These are phyloP conservation scores for Apiospora rasikravindrae DNA, from an alignment of 2,329 filamentous ascomycete species.

Conservation along the genomic window DNA sequence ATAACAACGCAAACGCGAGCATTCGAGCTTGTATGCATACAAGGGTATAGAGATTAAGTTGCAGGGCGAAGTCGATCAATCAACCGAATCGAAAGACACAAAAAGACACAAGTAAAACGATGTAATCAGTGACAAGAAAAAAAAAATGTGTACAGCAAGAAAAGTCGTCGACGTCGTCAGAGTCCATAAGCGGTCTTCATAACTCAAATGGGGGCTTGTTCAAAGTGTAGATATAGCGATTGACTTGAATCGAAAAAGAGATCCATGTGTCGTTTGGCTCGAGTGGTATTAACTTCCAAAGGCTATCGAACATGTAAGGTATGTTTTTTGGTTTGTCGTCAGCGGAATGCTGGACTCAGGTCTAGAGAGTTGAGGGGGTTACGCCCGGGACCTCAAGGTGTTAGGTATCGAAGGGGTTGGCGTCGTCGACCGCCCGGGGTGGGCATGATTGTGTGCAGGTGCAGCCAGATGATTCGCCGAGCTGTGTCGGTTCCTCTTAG, in stretches of 20 bases:
- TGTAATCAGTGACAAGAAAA: background rate
- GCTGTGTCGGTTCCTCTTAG: constrained; percentile 51
- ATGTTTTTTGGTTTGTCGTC: background rate
- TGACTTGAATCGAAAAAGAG: constrained; percentile 21
- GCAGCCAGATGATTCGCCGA: constrained; percentile 31
- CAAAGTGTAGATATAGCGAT: constrained; percentile 19
- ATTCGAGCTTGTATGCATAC: constrained; percentile 9
- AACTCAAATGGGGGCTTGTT: constrained; percentile 26
- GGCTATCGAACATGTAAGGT: constrained; percentile 16
- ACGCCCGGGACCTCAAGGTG: constrained; percentile 9
- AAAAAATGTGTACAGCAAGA: constrained; percentile 24
- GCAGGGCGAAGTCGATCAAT: constrained; percentile 9
- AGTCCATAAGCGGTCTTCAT: constrained; percentile 32
- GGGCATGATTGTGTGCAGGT: constrained; percentile 42
- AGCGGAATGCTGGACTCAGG: background rate
- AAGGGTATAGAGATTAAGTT: constrained; percentile 17
- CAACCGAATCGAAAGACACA: background rate
- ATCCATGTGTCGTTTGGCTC: background rate
- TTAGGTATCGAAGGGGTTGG: constrained; percentile 44
- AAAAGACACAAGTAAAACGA: background rate
- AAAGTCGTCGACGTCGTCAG: constrained; percentile 34
- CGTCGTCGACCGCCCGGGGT: constrained; percentile 43
- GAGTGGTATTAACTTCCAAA: constrained; percentile 16
- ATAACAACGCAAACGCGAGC: background rate
- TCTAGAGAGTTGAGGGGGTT: background rate